phyloP scores from a whole-genome alignment of 805 yeast genomes.

The Pichia manshurica region DNA sequence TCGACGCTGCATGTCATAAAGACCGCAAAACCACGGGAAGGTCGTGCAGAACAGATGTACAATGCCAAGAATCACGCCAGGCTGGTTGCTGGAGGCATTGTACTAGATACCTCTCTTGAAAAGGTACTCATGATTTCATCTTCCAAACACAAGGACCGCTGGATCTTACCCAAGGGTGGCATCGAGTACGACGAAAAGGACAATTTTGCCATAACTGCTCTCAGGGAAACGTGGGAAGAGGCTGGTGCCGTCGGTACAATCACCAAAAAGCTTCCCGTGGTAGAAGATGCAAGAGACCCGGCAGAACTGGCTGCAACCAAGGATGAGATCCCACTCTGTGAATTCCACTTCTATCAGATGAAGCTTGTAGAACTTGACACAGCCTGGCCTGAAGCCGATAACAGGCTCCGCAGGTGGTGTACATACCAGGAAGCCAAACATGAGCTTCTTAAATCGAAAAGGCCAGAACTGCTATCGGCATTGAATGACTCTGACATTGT shows the following conservation, averaged over 20 bases:
- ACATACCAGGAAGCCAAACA: conserved; percentile 59
- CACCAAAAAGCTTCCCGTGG: conserved; percentile 48
- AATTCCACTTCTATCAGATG: conserved; percentile 85
- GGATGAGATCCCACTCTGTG: conserved; percentile 54
- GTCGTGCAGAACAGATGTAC: conserved; percentile 57
- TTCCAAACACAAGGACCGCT: conserved; percentile 55
- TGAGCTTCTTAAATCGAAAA: conserved; percentile 48
- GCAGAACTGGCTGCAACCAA: neutral
- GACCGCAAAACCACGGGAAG: conserved; percentile 41
- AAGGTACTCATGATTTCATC: conserved; percentile 78
- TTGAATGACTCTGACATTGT: conserved; percentile 49
- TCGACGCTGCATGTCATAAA: conserved; percentile 19
- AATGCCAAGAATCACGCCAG: conserved; percentile 64
- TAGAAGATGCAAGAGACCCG: conserved; percentile 42
- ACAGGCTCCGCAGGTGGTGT: conserved; percentile 72
- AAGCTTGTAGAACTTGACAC: conserved; percentile 46
- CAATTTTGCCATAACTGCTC: conserved; percentile 47
- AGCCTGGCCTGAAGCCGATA: conserved; percentile 69
- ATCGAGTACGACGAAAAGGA: conserved; percentile 75
- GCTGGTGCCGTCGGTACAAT: conserved; percentile 80
- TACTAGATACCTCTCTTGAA: conserved; percentile 49
- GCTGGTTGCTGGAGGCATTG: conserved; percentile 88
- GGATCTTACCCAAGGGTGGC: conserved; percentile 97
- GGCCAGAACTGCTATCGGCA: conserved; percentile 66
- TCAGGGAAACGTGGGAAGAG: conserved; percentile 96